These are phyloP conservation scores for Mortierella hygrophila DNA, from an alignment of 192 early-diverging fungal genomes.

Conservation along the genomic window DNA sequence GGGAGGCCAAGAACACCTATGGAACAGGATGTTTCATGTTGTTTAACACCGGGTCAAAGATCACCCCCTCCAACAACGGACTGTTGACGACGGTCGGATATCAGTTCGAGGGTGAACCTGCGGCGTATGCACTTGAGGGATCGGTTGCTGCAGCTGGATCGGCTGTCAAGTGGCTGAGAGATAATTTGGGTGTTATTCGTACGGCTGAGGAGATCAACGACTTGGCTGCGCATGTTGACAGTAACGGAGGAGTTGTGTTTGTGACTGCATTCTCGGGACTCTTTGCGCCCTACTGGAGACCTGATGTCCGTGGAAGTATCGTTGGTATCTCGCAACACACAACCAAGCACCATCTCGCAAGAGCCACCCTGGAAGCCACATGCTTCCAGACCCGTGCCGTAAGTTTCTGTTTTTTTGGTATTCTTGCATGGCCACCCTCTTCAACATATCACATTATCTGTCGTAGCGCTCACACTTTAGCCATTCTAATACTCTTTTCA, in stretches of 20 bases:
- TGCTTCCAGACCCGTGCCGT: slow-evolving; percentile 90
- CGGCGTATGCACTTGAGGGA: slow-evolving; percentile 92
- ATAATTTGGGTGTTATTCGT: slow-evolving; percentile 87
- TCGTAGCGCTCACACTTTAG: background rate
- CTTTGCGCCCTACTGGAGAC: slow-evolving; percentile 95
- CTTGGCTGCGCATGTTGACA: slow-evolving; percentile 74
- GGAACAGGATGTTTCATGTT: slow-evolving; percentile 98
- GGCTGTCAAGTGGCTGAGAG: slow-evolving; percentile 91
- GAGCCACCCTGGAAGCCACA: slow-evolving; percentile 91
- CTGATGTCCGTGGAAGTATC: slow-evolving; percentile 89
- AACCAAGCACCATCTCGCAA: slow-evolving; percentile 84
- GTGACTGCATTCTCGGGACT: slow-evolving; percentile 94
- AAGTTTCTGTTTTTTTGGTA: background rate
- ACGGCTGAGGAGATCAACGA: slow-evolving; percentile 77
- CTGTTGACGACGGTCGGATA: slow-evolving; percentile 93
- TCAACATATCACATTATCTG: background rate
- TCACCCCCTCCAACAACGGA: slow-evolving; percentile 84
- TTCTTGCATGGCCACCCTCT: too few species aligned
- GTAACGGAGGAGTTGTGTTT: slow-evolving; percentile 94
- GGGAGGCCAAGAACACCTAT: slow-evolving; percentile 96
- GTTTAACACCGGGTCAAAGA: slow-evolving; percentile 87
- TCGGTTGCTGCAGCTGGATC: slow-evolving; percentile 93
- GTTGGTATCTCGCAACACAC: slow-evolving; percentile 92
- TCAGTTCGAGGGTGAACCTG: slow-evolving; percentile 80
- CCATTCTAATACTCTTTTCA: background rate